Base-by-base conservation (phyloP, 176 grass and related monocot species). In the Sorghum bicolor region DNA sequence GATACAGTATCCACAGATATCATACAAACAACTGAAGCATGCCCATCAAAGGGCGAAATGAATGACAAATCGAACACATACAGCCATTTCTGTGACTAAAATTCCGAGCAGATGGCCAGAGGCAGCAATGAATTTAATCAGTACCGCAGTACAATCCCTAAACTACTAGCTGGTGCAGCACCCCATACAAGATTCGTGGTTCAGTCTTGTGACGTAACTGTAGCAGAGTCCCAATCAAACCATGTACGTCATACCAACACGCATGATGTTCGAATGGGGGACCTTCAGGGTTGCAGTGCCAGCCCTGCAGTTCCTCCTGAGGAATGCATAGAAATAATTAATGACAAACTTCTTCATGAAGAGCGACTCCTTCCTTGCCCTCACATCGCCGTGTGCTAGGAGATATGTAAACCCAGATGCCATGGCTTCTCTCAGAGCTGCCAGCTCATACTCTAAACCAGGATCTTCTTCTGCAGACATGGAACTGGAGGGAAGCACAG, bases 231-330 rank as follows among this genome's bases (percentile, higher is more conserved):
- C 67, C 61, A 14, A 69, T 94, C 87, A 99, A 5, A 99, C 96
- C 96, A 96, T 99, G 83, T 99, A 99, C 0, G 96, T 99, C 91
- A 96, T 96, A 41, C 91, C 93, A 0, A 94, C 96, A 32, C 91
- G 91, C 68, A 99, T 96, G 77, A 99, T 96, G 74, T 99, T 96
- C 26, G 92, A 95, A 47, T 99, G 91, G 15, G 96, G 96, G 68
- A 99, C 93, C 77, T 87, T 95, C 78, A 99, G 72, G 69, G 72
- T 92, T 57, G 93, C 96, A 1, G 96, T 95, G 32, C 96, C 96
- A 22, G 89, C 96, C 83, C 96, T 92, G 85, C 96, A 99, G 39
- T 99, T 99, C 74, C 87, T 94, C 74, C 96, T 94, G 39, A 99
- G 87, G 72, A 94, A 96, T 8, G 87, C 96, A 4, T 99, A 99